A percentile compares a stretch with the other conserved stretches of the same genome.
Conservation (phyloP, 768 basidiomycete species). For the Gloeostereum incarnatum region DNA sequence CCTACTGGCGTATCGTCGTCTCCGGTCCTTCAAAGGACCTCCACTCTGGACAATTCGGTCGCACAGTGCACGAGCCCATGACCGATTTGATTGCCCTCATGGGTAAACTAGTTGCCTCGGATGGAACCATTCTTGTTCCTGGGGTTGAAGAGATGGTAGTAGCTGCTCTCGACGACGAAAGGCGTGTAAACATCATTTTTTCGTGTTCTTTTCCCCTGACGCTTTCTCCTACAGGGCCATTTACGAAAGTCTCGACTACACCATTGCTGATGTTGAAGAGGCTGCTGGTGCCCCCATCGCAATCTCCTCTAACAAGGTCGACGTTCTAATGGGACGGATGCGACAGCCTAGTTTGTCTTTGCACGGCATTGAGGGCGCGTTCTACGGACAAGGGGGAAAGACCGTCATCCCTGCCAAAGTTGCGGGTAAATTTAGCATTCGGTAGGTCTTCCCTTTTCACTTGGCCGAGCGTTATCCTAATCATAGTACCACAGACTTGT, state of each 20-base stretch:
- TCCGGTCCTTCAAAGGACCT: slow-evolving; percentile 58
- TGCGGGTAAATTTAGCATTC: slow-evolving; percentile 64
- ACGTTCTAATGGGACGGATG: slow-evolving; percentile 55
- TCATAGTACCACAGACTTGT: slow-evolving; percentile 30
- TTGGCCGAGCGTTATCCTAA: neutral
- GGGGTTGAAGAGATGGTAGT: slow-evolving; percentile 64
- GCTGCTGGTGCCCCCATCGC: slow-evolving; percentile 43
- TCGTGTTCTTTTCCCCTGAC: slow-evolving; percentile 17
- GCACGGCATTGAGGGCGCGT: slow-evolving; percentile 62
- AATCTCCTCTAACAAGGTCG: slow-evolving; percentile 39
- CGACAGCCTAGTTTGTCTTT: slow-evolving; percentile 48
- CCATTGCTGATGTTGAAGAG: slow-evolving; percentile 43
- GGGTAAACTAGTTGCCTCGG: slow-evolving; percentile 54
- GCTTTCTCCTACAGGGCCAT: slow-evolving; percentile 23
- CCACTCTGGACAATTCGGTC: slow-evolving; percentile 60
- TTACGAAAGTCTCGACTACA: slow-evolving; percentile 52
- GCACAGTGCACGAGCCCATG: slow-evolving; percentile 68
- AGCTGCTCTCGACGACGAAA: slow-evolving; percentile 48
- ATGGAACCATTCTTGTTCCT: slow-evolving; percentile 62
- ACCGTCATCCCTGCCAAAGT: slow-evolving; percentile 64
- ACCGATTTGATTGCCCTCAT: slow-evolving; percentile 64
- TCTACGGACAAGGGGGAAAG: slow-evolving; percentile 37
- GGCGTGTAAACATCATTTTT: slow-evolving; percentile 27
- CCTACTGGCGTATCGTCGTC: slow-evolving; percentile 55
- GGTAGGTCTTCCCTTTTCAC: slow-evolving; percentile 13